Evolutionary conservation across 73 alveolate genomes (phyloP), one percentile per base, ranked within the genome.

Genomic region (Blepharisma stoltei): DNA sequence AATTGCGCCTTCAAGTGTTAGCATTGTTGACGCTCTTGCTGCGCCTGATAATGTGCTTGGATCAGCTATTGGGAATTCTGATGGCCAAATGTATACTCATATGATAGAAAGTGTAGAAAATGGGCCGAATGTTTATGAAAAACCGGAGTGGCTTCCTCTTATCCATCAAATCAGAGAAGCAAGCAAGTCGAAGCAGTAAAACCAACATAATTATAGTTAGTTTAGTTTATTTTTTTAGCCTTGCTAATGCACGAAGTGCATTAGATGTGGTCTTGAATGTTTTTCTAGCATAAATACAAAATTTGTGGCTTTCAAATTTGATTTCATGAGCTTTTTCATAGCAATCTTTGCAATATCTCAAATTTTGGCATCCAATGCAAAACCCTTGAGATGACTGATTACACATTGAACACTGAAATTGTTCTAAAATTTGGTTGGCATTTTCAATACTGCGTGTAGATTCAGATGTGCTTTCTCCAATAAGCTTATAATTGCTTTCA

Each of bases 281-380:
- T 32, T 32, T 32, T 32, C 41, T 32, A 32, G 41, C 41, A 32
- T 32, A 32, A 32, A 32, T 32, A 32, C 41, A 32, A 32, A 32
- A 32, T 32, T 32, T 32, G 41, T 32, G 41, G 41, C 41, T 3
- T 32, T 32, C 41, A 32, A 32, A 32, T 0, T 32, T 32, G 3
- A 32, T 3, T 32, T 32, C 41, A 32, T 32, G 41, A 32, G 41
- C 41, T 32, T 32, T 32, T 32, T 32, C 41, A 32, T 32, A 32
- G 41, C 41, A 32, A 0, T 32, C 41, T 32, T 32, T 32, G 41
- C 41, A 32, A 32, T 32, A 32, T 32, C 41, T 32, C 3, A 3
- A 0, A 32, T 32, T 32, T 32, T 32, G 41, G 41, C 41, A 32
- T 32, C 41, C 94, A 91, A 90, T 97, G 86, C 92, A 67, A 75